Percentiles rank a stretch among this genome's conserved stretches.
phyloP scores from a whole-genome alignment of 352 stramenopile species.

The Lagenidium sp. region DNA sequence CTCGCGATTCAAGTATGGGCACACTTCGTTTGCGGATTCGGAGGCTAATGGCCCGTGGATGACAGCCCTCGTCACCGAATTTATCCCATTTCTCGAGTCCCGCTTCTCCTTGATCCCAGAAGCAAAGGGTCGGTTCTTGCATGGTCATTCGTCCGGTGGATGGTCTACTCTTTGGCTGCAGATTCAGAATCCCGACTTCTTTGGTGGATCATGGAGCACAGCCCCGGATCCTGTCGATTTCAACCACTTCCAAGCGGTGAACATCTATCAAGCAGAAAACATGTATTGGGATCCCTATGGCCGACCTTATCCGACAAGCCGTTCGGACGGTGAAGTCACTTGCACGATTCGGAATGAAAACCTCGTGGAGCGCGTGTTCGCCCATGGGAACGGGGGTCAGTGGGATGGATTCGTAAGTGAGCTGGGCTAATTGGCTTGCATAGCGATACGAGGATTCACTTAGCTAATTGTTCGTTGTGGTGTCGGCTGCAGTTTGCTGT shows the following conservation, averaged over 20 bases:
- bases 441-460: neutral
- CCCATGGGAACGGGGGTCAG: conserved; percentile 59
- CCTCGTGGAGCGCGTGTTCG: conserved; percentile 51
- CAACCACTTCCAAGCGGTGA: conserved; percentile 48
- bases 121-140: conserved; percentile 37
- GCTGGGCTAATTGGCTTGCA: neutral
- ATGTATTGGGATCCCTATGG: conserved; percentile 65
- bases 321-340: conserved; percentile 30
- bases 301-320: conserved; percentile 43
- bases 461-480: conserved; percentile 2
- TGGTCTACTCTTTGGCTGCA: conserved; percentile 71
- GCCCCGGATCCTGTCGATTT: conserved; percentile 69
- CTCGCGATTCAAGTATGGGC: conserved; percentile 64
- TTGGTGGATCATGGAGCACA: conserved; percentile 68
- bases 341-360: conserved; percentile 72
- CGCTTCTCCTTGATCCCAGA: conserved; percentile 27
- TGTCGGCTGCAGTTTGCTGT: conserved; percentile 41
- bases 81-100: conserved; percentile 57
- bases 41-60: conserved; percentile 60
- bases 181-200: conserved; percentile 61
- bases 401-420: conserved; percentile 73
- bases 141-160: conserved; percentile 63
- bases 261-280: conserved; percentile 65
- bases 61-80: conserved; percentile 52
- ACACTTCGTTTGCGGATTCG: conserved; percentile 68